Percentiles rank a stretch among this genome's conserved stretches.
phyloP scores from a whole-genome alignment of 2,329 filamentous ascomycete species.

The Mollisiaceae sp. region DNA sequence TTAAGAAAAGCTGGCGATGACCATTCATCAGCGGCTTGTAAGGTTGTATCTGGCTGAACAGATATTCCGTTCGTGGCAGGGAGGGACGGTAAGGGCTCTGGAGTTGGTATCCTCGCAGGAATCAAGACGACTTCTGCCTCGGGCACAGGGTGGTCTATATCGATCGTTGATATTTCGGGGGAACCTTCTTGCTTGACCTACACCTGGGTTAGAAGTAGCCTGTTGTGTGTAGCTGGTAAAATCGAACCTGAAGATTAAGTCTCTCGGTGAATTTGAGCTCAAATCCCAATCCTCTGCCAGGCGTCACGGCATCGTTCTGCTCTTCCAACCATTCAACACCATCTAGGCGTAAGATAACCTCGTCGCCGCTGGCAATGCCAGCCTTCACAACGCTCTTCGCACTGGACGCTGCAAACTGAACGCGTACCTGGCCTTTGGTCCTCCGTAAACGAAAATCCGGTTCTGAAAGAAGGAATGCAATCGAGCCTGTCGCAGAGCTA shows the following conservation, averaged over 20 bases:
- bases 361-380: slow-evolving; percentile 78
- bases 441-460: slow-evolving; percentile 81
- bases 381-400: slow-evolving; percentile 72
- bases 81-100: slow-evolving; percentile 32
- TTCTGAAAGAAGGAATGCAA: slow-evolving; percentile 83
- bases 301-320: slow-evolving; percentile 49
- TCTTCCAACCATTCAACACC: slow-evolving; percentile 65
- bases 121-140: slow-evolving; percentile 32
- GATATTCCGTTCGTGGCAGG: slow-evolving; percentile 32
- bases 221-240: neutral
- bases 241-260: slow-evolving; percentile 53
- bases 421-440: slow-evolving; percentile 78
- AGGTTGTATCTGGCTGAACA: slow-evolving; percentile 43
- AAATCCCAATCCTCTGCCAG: slow-evolving; percentile 60
- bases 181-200: slow-evolving; percentile 54
- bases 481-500: slow-evolving; percentile 74
- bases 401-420: slow-evolving; percentile 72
- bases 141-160: slow-evolving; percentile 53
- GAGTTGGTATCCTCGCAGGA: slow-evolving; percentile 29
- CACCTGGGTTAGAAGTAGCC: slow-evolving; percentile 38
- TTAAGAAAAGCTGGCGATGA: slow-evolving; percentile 82
- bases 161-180: slow-evolving; percentile 54
- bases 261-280: slow-evolving; percentile 60
- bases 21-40: slow-evolving; percentile 59
- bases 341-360: slow-evolving; percentile 69